Conservation (phyloP, 2,329 filamentous ascomycete species). For the Penicillium sp. region DNA sequence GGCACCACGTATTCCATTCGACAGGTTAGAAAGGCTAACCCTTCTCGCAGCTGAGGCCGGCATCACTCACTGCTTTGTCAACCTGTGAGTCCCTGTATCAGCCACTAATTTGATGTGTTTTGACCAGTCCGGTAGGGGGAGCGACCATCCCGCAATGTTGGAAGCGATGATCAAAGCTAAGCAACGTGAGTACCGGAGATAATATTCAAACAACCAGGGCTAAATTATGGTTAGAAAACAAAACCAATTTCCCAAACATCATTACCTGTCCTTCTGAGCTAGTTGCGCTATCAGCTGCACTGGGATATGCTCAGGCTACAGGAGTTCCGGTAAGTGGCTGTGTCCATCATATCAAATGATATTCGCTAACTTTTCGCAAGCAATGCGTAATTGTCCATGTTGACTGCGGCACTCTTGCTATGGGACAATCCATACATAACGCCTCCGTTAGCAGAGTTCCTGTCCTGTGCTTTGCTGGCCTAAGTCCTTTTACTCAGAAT, state of each 20-base stretch:
- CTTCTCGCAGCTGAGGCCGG: constrained; percentile 16
- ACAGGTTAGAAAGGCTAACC: not conserved
- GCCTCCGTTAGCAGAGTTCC: constrained; percentile 69
- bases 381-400: constrained; percentile 71
- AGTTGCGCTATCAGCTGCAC: constrained; percentile 77
- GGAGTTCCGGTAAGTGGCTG: constrained; percentile 55
- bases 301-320: constrained; percentile 70
- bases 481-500: constrained; percentile 71
- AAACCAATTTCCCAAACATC: constrained; percentile 63
- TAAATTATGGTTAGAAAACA: constrained; percentile 6
- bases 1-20: not conserved
- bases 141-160: constrained; percentile 66
- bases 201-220: not conserved
- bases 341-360: not conserved
- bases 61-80: constrained; percentile 49
- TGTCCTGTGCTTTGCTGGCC: constrained; percentile 71
- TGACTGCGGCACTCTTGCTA: constrained; percentile 73
- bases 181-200: constrained; percentile 52
- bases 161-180: constrained; percentile 75
- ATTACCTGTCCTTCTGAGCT: constrained; percentile 80
- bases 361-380: constrained; percentile 3
- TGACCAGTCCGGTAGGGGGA: constrained; percentile 32
- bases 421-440: constrained; percentile 76
- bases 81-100: constrained; percentile 30
- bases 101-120: not conserved